Evolutionary conservation across 2,329 filamentous ascomycete genomes (phyloP), one percentile per base, ranked within the genome.

Genomic region (Talaromyces piceae): DNA sequence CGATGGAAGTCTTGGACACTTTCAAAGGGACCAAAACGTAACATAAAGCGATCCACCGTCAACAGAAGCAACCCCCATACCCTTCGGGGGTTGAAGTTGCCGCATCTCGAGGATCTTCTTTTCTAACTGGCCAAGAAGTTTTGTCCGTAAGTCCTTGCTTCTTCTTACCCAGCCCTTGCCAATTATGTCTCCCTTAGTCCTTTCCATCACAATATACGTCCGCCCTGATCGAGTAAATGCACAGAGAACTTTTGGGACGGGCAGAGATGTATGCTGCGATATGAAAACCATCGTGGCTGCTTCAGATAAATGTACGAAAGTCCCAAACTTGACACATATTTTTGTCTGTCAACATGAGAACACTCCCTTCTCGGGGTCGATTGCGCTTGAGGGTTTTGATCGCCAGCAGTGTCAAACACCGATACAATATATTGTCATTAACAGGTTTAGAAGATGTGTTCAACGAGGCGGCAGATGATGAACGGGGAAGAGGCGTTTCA

Each of bases 161-260:
- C 62, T 58, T 43, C 54, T 51, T 1, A 61, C 49, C 69, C 66
- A 72, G 18, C 53, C 57, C 12, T 26, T 51, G 27, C 61, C 59
- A 52, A 71, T 61, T 5, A 64, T 67, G 3, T 67, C 56, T n/a
- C 69, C 68, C 26, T 66, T 54, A 18, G 72, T 66, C 49, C 64
- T 64, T 58, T 70, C 63, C 67, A 73, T 73, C 41, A 69, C 56
- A 41, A 71, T 71, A 47, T 72, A 73, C 2, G 63, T 67, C 26
- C 12, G 23, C 4, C 56, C 59, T 25, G 55, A 56, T 46, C 48
- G 61, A 22, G 52, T 59, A 58, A 72, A 73, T 26, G 67, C 60
- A 54, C 65, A 72, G 27, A 61, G 51, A 6, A 71, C 62, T 54
- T 62, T 68, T 5, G 68, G 68, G 5, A 71, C 64, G 1, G 69